phyloP scores from a whole-genome alignment of 345 rosid species.

The Crucihimalaya himalaica region DNA sequence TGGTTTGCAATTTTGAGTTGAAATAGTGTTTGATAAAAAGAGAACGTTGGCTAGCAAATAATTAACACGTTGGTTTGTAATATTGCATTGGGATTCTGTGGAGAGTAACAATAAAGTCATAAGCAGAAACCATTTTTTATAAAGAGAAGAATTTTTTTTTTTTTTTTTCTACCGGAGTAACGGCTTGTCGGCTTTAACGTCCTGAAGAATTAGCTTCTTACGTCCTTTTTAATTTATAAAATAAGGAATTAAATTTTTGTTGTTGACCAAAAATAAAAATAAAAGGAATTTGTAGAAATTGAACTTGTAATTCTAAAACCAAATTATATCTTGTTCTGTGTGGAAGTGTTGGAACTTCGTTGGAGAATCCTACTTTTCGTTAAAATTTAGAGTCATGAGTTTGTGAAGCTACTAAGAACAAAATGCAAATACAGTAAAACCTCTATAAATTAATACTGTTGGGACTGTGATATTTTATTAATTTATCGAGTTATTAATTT shows the following conservation, averaged over 20 bases:
- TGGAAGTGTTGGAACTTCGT: neutral
- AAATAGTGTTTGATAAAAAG: neutral
- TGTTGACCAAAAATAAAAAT: no score
- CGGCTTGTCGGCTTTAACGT: conserved; percentile 23
- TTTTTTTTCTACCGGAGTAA: neutral
- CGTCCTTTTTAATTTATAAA: neutral
- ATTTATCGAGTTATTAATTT: no score
- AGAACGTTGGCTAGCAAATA: neutral
- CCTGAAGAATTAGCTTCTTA: neutral
- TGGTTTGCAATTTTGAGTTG: neutral
- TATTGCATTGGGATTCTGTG: conserved; percentile 21
- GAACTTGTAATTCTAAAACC: neutral
- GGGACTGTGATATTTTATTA: no score
- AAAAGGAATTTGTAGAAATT: no score
- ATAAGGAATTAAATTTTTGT: neutral
- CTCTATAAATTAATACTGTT: no score
- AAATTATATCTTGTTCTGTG: neutral
- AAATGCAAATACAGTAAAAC: no score
- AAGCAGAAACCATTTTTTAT: neutral
- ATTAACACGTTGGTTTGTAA: neutral
- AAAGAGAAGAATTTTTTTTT: no score
- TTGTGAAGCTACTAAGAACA: neutral
- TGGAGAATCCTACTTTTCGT: neutral
- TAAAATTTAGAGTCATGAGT: neutral
- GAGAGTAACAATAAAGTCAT: conserved; percentile 12